Evolutionary conservation across 2,329 filamentous ascomycete genomes (phyloP).

Genomic region (Fusarium cyanostomum): DNA sequence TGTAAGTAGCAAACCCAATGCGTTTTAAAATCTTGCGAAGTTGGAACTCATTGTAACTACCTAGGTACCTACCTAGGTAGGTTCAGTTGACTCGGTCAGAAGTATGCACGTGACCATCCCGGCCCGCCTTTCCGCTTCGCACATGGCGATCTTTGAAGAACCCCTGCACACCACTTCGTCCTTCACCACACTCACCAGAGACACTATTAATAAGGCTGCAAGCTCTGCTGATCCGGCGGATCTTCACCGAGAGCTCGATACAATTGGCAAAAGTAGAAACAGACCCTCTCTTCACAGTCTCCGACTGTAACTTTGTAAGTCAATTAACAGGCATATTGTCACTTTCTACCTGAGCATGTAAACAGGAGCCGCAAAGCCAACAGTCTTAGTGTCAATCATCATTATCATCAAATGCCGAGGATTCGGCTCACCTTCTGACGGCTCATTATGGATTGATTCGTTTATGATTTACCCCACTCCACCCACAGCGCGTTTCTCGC

Average conservation of each 20-base stretch:
- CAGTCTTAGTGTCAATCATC: slow-evolving; percentile 27
- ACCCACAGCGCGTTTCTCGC: not conserved
- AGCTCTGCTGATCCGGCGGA: slow-evolving; percentile 23
- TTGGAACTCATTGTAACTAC: no score
- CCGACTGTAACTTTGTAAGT: slow-evolving; percentile 28
- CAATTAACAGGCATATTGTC: slow-evolving; percentile 1
- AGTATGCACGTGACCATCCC: slow-evolving; percentile 22
- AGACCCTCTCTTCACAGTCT: slow-evolving; percentile 19
- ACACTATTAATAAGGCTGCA: slow-evolving; percentile 1
- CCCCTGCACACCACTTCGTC: slow-evolving; percentile 8
- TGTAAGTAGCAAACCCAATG: no score
- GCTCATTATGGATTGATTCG: slow-evolving; percentile 16
- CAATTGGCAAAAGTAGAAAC: slow-evolving; percentile 26
- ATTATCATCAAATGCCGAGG: not conserved
- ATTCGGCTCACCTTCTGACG: slow-evolving; percentile 5
- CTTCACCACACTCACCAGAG: slow-evolving; percentile 9
- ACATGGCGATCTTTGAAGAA: slow-evolving; percentile 5
- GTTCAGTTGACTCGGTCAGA: not conserved
- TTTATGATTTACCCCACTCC: not conserved
- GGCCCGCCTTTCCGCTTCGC: not conserved
- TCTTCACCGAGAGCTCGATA: slow-evolving; percentile 8
- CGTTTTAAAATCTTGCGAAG: no score
- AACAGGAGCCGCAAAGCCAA: slow-evolving; percentile 15
- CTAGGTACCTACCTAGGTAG: not conserved
- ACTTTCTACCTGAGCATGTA: not conserved